Evolutionary conservation across 208 protist genomes (phyloP).

Genomic region (Polymyxa betae): DNA sequence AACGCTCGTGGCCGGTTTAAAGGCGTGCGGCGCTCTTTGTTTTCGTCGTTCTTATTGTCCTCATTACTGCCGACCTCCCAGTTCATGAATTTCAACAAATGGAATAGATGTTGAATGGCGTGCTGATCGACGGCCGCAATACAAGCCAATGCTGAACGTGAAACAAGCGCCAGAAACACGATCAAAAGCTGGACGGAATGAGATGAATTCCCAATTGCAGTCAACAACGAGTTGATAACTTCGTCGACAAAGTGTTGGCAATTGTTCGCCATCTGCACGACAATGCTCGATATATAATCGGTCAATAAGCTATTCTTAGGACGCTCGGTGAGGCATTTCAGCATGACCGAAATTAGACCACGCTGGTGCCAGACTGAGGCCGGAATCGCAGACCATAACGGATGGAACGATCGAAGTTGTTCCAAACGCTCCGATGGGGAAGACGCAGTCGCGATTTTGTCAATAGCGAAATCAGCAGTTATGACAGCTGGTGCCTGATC

Average conservation of each 20-base stretch:
- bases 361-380: neutral
- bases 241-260: too few species aligned
- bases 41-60: neutral
- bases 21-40: neutral
- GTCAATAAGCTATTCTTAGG: neutral
- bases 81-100: neutral
- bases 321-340: neutral
- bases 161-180: neutral
- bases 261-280: neutral
- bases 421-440: neutral
- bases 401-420: neutral
- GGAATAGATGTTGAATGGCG: conserved; percentile 25
- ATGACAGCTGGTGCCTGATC: too few species aligned
- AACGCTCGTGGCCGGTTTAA: neutral
- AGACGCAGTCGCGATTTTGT: too few species aligned
- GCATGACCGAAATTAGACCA: neutral
- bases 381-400: neutral
- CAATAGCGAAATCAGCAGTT: too few species aligned
- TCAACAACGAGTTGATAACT: neutral
- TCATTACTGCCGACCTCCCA: neutral
- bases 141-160: neutral
- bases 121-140: neutral
- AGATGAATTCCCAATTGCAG: neutral
- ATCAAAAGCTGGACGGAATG: neutral
- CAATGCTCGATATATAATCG: neutral